A percentile compares a stretch with the other conserved stretches of the same genome.
These are phyloP conservation scores for Camelina sativa DNA, from an alignment of 345 rosid species.

Conservation along the genomic window DNA sequence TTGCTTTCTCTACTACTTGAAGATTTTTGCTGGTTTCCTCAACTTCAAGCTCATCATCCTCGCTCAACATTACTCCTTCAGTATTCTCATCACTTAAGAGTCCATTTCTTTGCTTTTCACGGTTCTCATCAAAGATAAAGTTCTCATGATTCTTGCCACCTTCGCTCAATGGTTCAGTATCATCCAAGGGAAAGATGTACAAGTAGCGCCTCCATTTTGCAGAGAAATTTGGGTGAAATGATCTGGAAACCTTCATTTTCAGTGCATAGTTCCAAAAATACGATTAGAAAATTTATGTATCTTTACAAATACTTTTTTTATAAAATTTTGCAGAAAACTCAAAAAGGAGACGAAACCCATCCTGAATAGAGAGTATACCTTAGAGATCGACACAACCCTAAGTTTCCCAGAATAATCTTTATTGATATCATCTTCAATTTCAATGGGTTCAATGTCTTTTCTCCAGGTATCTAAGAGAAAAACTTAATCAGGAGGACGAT, in stretches of 20 bases:
- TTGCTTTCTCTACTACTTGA: constrained; percentile 58
- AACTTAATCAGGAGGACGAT: neutral
- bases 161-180: constrained; percentile 45
- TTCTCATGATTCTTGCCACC: constrained; percentile 41
- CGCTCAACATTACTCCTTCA: constrained; percentile 15
- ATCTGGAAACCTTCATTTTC: constrained; percentile 70
- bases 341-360: neutral
- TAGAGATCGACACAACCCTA: constrained; percentile 68
- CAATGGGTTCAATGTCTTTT: constrained; percentile 63
- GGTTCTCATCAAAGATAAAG: constrained; percentile 36
- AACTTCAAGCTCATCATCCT: constrained; percentile 43
- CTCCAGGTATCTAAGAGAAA: constrained; percentile 84
- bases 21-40: constrained; percentile 38
- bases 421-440: constrained; percentile 69
- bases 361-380: constrained; percentile 50
- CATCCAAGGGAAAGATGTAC: constrained; percentile 78
- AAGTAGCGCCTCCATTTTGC: constrained; percentile 97
- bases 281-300: neutral
- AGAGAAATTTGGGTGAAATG: constrained; percentile 92
- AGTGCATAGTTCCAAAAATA: neutral
- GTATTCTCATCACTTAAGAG: constrained; percentile 38
- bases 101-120: constrained; percentile 42
- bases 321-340: neutral
- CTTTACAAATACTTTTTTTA: neutral
- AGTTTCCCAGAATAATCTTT: constrained; percentile 67